Evolutionary conservation across 2,329 filamentous ascomycete genomes (phyloP), one percentile per base, ranked within the genome.

Genomic region (Botrytis fragariae): DNA sequence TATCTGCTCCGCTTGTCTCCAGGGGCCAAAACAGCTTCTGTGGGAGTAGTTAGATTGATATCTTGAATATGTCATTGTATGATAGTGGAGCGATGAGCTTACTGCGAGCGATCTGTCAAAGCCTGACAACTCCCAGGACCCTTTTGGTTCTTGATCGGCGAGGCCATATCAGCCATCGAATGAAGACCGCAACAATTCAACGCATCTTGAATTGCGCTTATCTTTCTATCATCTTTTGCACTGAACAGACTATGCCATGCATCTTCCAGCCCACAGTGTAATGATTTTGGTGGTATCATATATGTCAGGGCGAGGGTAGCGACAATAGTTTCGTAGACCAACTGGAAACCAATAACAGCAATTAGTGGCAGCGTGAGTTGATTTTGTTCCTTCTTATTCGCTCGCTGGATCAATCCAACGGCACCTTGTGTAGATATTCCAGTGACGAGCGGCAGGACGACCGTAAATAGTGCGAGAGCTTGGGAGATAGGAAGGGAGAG

Each of bases 151-250:
- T 45, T 25, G 48, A 51, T 29, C n/a, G 91, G 92, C 83, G 86
- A 93, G 0, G 87, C 86, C 76, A 87, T 87, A 78, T 94, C 90
- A 44, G 79, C 81, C 42, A 88, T 79, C 7, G 84, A 86, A 72
- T 85, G 85, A 48, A 92, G 83, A 0, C 92, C 92, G 76, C 92
- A 94, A 82, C 92, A 94, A 12, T 86, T 79, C 45, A 92, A 86
- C 0, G 85, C 80, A 78, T 93, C 89, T 78, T 94, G 92, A 69
- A 94, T 90, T 2, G 82, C 81, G 60, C 85, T 83, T 73, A 93
- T 86, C 2, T 84, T 80, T 8, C 79, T 77, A 0, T 75, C 84
- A 72, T 92, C 83, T 74, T 90, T 88, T 0, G 78, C 76, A 0
- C 76, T 80, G 77, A 84, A 93, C 73, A 92, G 79, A 4, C 74